phyloP scores from a whole-genome alignment of 2,329 filamentous ascomycete species.

The Neonectria punicea region DNA sequence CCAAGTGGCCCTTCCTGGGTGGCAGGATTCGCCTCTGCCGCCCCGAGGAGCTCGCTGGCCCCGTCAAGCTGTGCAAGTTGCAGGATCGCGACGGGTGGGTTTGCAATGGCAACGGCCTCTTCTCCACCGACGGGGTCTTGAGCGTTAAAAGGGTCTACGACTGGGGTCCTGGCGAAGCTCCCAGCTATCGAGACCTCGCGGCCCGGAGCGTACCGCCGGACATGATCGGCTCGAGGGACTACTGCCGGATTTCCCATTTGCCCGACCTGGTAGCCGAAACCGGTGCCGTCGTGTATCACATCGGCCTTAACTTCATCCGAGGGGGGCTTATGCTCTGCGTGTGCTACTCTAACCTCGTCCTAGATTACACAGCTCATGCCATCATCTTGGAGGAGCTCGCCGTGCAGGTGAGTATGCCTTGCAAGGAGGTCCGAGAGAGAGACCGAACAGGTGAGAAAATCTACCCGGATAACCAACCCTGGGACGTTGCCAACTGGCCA shows the following conservation, averaged over 20 bases:
- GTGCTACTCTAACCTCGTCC: not conserved
- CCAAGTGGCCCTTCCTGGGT: not conserved
- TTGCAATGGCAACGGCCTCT: not conserved
- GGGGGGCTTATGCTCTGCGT: not conserved
- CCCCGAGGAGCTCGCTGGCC: not conserved
- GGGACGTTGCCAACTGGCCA: not conserved
- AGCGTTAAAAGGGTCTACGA: not conserved
- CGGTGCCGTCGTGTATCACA: not conserved
- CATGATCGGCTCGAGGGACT: not conserved
- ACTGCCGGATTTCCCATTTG: not conserved
- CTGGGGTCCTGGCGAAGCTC: not conserved
- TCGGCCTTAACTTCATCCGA: not conserved
- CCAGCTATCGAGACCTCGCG: not conserved
- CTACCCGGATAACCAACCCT: not conserved
- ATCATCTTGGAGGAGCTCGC: not conserved
- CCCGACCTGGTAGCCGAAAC: not conserved
- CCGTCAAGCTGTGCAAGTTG: not conserved
- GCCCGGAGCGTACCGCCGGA: not conserved
- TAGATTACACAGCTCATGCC: not conserved
- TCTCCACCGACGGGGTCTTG: not conserved
- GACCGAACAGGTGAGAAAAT: not conserved
- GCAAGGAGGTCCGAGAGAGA: fast-evolving
- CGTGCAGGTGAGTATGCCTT: not conserved
- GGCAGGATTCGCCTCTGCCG: not conserved
- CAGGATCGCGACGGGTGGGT: not conserved